Conservation (phyloP, 768 basidiomycete genomes). For the Trametes maxima region DNA sequence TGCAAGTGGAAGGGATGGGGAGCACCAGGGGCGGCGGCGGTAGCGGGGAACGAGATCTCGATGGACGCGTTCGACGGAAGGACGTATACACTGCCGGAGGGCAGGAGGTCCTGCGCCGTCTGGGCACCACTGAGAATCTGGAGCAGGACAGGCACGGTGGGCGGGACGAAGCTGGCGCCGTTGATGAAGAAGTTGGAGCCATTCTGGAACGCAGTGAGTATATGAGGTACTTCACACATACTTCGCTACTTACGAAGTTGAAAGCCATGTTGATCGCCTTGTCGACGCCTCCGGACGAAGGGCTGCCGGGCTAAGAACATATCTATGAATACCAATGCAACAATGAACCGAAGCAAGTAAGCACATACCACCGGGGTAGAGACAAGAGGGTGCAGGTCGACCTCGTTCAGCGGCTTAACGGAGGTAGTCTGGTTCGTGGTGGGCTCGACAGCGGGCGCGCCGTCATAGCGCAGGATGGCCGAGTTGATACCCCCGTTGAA, state of each 20-base stretch:
- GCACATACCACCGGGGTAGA: slow-evolving; percentile 20
- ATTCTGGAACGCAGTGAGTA: slow-evolving; percentile 27
- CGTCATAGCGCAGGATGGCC: slow-evolving; percentile 54
- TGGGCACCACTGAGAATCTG: slow-evolving; percentile 51
- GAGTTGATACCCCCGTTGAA: slow-evolving; percentile 46
- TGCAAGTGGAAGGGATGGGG: slow-evolving; percentile 49
- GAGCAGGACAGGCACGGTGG: slow-evolving; percentile 48
- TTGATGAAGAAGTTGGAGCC: slow-evolving; percentile 38
- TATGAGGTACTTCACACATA: neutral
- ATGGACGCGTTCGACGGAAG: slow-evolving; percentile 50
- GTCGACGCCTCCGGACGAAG: slow-evolving; percentile 26
- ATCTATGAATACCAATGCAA: neutral
- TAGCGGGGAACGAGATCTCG: slow-evolving; percentile 47
- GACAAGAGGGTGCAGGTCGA: slow-evolving; percentile 40
- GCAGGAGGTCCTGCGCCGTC: slow-evolving; percentile 40
- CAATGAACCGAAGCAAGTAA: too few species aligned
- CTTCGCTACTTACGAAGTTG: slow-evolving; percentile 14
- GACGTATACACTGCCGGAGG: slow-evolving; percentile 45
- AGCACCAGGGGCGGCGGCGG: slow-evolving; percentile 14
- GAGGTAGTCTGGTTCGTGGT: slow-evolving; percentile 29
- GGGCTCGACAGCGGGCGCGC: slow-evolving; percentile 47
- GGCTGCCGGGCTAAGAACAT: slow-evolving; percentile 25
- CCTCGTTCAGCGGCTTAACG: slow-evolving; percentile 40
- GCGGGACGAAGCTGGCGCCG: slow-evolving; percentile 34
- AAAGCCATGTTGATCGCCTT: slow-evolving; percentile 27